Base-by-base conservation (phyloP, 768 basidiomycete species). In the Leucocoprinus leucothites region DNA sequence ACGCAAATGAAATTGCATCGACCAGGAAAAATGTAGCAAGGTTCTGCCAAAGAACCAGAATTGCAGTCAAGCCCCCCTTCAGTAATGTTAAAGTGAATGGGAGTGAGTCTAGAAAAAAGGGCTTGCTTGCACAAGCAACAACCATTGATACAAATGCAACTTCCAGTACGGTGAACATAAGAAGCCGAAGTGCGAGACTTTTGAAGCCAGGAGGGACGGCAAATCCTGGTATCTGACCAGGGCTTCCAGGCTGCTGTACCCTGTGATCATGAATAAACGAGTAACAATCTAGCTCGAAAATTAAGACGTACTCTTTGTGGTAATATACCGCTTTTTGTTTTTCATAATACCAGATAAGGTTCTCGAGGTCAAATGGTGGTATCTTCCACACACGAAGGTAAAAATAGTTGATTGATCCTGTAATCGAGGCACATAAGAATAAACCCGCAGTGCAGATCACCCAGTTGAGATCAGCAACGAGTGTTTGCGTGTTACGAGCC, bases 11-110 rank as follows among this genome's bases (percentile, higher is more conserved):
- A 18, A 16, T 42, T 4, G n/a, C 25, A 3, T 51, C 40, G 3
- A 41, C 24, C 9, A 42, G 18, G 8, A 51, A 11, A 19, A 26
- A 51, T 11, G 28, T 26, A 9, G 40, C 50, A 3, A 51, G 13
- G 14, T 24, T 13, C 9, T 51, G 50, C 50, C 50, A 51, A 5
- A 41, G 25, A 26, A 42, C 31, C 24, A 28, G 31, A 3, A 51
- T 9, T 1, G 43, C 41, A 18, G n/a, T 51, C 25, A 51, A 51
- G 13, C 50, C 50, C 18, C 40, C 50, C n/a, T 28, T 51, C n/a
- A 42, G 8, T 18, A 42, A 38, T 3, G 38, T 28, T 18, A 41
- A 51, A 2, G 38, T 18, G 3, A 51, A 35, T 18, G 50, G 24
- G 13, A 51, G 24, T 9, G 14, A 14, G 26, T 42, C 21, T 16